Evolutionary conservation across 2,329 filamentous ascomycete genomes (phyloP), one percentile per base, ranked within the genome.

Genomic region (Epichloe festucae): DNA sequence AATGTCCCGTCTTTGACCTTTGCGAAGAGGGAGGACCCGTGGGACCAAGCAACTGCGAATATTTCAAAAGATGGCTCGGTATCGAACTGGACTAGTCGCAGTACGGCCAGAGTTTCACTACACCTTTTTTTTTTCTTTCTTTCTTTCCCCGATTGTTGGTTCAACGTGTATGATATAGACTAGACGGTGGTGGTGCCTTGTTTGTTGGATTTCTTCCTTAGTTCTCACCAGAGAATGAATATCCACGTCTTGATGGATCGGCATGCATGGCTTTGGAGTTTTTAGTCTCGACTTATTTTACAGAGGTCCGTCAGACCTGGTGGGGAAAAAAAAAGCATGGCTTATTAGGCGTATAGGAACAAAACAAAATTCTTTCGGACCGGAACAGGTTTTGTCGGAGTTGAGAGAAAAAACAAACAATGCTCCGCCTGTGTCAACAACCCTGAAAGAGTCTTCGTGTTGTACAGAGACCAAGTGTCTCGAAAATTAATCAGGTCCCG

Each of bases 11-110:
- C 2, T 95, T 95, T 65, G 85, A 93, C 53, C 76, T 97, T 2
- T 98, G 93, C 65, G 85, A 88, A 57, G 88, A 95, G 54, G 89
- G 89, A 6, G 91, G 91, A 0, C 88, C 89, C 0, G 89, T 98
- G 21, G 94, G 85, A 61, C 88, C 91, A 0, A 85, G 82, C 57
- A 95, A 85, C 48, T 98, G 93, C 67, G 85, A 89, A 50, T 98
- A 98, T 64, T 96, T 95, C 63, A 79, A 86, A 56, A 79, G 83
- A 49, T 98, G 93, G 93, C 68, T 96, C 45, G 77, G 72, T 0
- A 60, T 46, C 17, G 51, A 52, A 4, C 53, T 49, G 48, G 3
- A n/a, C n/a, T 14, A 39, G 34, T 27, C 23, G 10, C 7, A 2
- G n/a, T 35, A 15, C 14, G 34, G 36, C 12, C 14, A 31, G 27